Evolutionary conservation across 441 rosid genomes (phyloP), one percentile per base, ranked within the genome.

Genomic region (Gossypium laxum): DNA sequence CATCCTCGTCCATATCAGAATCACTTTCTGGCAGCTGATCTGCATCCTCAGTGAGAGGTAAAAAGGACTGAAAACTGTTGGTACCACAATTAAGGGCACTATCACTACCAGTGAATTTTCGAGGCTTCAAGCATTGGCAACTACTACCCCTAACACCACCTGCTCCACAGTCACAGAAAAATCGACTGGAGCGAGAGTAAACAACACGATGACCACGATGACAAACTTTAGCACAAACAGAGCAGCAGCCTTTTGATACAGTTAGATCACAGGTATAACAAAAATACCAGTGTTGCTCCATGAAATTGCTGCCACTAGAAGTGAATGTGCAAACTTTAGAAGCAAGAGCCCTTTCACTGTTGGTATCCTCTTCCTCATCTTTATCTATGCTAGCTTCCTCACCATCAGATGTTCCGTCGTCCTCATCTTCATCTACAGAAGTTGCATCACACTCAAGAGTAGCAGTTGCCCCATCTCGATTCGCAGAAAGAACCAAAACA

Each of bases 201-300:
- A 93, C 99, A 77, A 96, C 99, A 78, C 96, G 98, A 73, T 96
- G 99, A 71, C 98, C 99, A 28, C 92, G 90, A 84, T 96, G 99
- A 81, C 99, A 96, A 77, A 96, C 98, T 87, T 92, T 96, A 76
- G 99, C 98, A 56, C 99, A 96, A 14, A 93, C 91, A 75, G 99
- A 96, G 80, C 99, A 96, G 79, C 99, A 96, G 62, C 99, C 99
- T 84, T 96, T 96, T 69, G 98, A 88, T 69, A 91, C 96, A 14
- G 97, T 91, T 74, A 96, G 89, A 81, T 96, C 99, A 84, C 99
- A 93, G 17, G 99, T 96, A 80, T 96, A 96, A 82, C 99, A 96
- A 72, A 96, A 96, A 75, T 96, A 96, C 99, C 99, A 96, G 80
- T 96, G 99, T 63, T 96, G 99, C 78, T 96, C 99, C 98, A 92